Percentiles rank a stretch among this genome's conserved stretches.
phyloP scores from a whole-genome alignment of 805 yeast genomes.

The Candida ulmi region DNA sequence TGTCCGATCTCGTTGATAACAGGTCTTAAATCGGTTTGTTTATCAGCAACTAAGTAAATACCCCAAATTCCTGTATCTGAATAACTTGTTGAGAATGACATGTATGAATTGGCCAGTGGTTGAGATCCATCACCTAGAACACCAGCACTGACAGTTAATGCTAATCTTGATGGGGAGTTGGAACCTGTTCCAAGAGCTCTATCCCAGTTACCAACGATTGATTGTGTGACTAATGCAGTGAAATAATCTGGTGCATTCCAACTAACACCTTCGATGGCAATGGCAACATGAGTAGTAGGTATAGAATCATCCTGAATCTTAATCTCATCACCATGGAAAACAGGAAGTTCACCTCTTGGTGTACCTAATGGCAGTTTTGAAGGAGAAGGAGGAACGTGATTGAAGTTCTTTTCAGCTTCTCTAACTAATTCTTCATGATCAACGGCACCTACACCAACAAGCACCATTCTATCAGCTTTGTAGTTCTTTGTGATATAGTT shows the following conservation, averaged over 20 bases:
- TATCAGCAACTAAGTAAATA: slow-evolving; percentile 77
- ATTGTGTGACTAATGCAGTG: slow-evolving; percentile 93
- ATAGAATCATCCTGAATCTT: slow-evolving; percentile 76
- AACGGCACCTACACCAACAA: slow-evolving; percentile 95
- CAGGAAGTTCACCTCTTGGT: slow-evolving; percentile 59
- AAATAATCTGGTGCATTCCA: slow-evolving; percentile 97
- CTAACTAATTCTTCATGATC: slow-evolving; percentile 78
- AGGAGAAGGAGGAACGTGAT: slow-evolving; percentile 51
- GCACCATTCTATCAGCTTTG: slow-evolving; percentile 94
- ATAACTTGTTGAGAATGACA: slow-evolving; percentile 95
- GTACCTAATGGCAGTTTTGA: slow-evolving; percentile 66
- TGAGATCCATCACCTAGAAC: slow-evolving; percentile 48
- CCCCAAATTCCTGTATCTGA: slow-evolving; percentile 99
- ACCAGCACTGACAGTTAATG: slow-evolving; percentile 54
- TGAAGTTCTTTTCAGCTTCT: slow-evolving; percentile 73
- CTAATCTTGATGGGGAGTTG: slow-evolving; percentile 80
- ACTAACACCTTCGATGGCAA: slow-evolving; percentile 96
- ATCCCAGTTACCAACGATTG: slow-evolving; percentile 97
- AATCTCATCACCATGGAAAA: slow-evolving; percentile 81
- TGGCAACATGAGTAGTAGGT: slow-evolving; percentile 86
- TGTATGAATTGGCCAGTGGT: slow-evolving; percentile 85
- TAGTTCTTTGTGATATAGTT: slow-evolving; percentile 81
- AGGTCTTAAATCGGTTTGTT: slow-evolving; percentile 55
- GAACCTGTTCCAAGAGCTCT: slow-evolving; percentile 82
- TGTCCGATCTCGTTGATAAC: slow-evolving; percentile 69